Base-by-base conservation (phyloP, 208 protist genomes). In the Kentomonas sorsogonicus region DNA sequence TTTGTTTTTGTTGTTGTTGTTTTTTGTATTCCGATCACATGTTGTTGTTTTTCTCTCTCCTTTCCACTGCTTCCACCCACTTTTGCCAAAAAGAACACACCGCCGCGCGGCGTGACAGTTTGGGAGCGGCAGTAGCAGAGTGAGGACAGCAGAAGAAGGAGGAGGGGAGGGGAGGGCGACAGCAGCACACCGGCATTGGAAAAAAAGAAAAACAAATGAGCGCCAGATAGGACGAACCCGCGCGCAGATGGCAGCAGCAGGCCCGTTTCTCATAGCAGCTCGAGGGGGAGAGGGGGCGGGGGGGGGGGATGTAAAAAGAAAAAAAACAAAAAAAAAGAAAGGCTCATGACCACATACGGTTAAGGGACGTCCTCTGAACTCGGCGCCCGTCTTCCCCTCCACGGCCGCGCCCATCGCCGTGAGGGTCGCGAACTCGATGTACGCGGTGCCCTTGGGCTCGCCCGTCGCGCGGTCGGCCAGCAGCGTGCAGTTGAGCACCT, bases 341-440 rank as follows among this genome's bases (percentile, higher is more conserved):
- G 30, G 18, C 10, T 41, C 5, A 36, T n/a, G 7, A 47, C 45
- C 55, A 79, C 83, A 91, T 94, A 94, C 86, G 61, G 86, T 91
- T 79, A 94, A 74, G 57, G 72, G 77, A 66, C 71, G 86, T 43
- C 86, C 86, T 53, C 91, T 94, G 60, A 91, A 94, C 64, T 76
- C 74, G 27, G 83, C 60, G 63, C 89, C 88, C 62, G 91, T 91
- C 70, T 89, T 94, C 2, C 66, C 79, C 41, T 94, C 86, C 41
- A 94, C 86, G 25, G 86, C 86, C 36, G 72, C 74, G 29, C 86
- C 86, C 83, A 89, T 91, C 13, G 70, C 68, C 3, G 75, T 77
- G 76, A 89, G 88, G 13, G 74, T 70, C 16, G 76, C 66, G 44
- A 94, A 94, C 69, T 94, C 83, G 26, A 94, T 63, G 65, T 94